Evolutionary conservation across 192 early-diverging fungal genomes (phyloP), one percentile per base, ranked within the genome.

Genomic region (Mortierella hygrophila): DNA sequence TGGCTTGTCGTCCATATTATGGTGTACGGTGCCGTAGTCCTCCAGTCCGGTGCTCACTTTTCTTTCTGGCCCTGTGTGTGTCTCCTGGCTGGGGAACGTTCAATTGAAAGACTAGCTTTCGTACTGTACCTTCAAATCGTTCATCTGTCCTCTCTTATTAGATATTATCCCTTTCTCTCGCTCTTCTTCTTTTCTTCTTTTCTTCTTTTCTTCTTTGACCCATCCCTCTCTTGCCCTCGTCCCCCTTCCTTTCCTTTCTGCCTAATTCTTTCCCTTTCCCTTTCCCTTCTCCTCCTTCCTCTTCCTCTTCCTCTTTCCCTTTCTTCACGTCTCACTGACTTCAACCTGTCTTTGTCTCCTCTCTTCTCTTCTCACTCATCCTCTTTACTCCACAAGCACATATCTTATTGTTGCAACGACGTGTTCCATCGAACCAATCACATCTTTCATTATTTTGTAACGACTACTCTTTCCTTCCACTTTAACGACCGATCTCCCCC

Each of bases 121-220:
- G 4, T 65, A 35, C 3, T 15, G 26, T 32, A 11, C 23, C 10
- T 60, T 60, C n/a, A 15, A 46, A 46, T 46, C 44, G 44, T 60
- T 11, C 16, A 60, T 26, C n/a, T 7, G 11, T 65, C 29, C 29
- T 32, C 60, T 32, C 49, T 18, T 52, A 52, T 52, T 52, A 52
- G 49, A 52, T 23, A 21, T 3, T 65, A 0, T 65, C 11, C 29
- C 0, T 65, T 65, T 15, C 26, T 46, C 42, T 44, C 8, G 42
- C 42, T 44, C 13, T 15, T 65, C 29, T 41, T 41, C 15, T 42
- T 9, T 46, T 11, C 4, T 65, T 10, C 21, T 41, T 15, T 42
- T 57, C 55, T 60, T 42, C 74, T 76, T n/a, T 55, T 76, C 57
- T 26, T 70, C 60, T 55, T 73, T 35, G 74, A 68, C 44, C 35